phyloP scores from a whole-genome alignment of 2,329 filamentous ascomycete genomes.

The Ceratocystis smalleyi region DNA sequence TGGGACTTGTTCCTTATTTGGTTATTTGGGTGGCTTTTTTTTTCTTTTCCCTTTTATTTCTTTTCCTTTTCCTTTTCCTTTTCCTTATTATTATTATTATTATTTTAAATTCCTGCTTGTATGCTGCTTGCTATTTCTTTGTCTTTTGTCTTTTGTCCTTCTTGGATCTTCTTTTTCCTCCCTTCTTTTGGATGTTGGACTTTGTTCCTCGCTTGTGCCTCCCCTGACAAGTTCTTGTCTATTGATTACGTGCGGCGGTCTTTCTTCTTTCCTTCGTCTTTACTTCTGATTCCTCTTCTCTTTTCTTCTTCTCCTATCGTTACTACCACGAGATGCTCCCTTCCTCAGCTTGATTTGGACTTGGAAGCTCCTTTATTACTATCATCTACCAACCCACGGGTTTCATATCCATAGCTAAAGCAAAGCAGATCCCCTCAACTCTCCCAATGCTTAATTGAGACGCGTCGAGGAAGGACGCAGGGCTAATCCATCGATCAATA shows the following conservation, averaged over 20 bases:
- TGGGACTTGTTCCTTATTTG: slow-evolving; percentile 1
- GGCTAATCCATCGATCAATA: not conserved
- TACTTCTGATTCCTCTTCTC: not conserved
- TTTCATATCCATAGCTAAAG: not conserved
- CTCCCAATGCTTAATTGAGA: slow-evolving; percentile 3
- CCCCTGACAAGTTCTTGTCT: not conserved
- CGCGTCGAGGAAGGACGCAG: slow-evolving; percentile 1
- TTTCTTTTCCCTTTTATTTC: not conserved
- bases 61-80: not conserved
- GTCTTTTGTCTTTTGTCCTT: not conserved
- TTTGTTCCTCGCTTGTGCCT: slow-evolving; percentile 5
- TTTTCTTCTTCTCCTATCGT: not conserved
- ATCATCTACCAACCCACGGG: not conserved
- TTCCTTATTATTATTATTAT: too few relatives aligned
- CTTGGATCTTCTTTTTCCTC: slow-evolving; percentile 5
- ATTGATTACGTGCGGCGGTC: not conserved
- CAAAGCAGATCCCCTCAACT: not conserved
- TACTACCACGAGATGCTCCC: not conserved
- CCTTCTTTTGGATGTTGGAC: not conserved
- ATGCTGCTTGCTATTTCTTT: not conserved
- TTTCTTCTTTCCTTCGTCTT: slow-evolving; percentile 4
- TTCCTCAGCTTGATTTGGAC: not conserved
- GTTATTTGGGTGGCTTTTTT: slow-evolving; percentile 10
- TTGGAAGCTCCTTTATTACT: not conserved
- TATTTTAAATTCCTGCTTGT: not conserved